Evolutionary conservation across 2,329 filamentous ascomycete species (phyloP), one percentile per base, ranked within the genome.

Genomic region (Polytolypa hystricis): DNA sequence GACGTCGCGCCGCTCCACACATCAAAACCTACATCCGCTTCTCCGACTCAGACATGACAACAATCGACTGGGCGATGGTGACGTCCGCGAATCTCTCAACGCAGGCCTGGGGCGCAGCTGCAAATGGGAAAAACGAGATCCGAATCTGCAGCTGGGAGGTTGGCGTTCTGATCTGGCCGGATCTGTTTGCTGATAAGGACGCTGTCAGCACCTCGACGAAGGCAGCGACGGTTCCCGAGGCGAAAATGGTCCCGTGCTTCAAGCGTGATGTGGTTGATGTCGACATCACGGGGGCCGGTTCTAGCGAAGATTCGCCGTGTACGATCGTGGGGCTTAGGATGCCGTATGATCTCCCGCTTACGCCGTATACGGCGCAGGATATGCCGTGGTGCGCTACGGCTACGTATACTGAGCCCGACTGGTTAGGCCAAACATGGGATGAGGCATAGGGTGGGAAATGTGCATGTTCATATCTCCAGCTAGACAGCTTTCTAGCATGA

Each of bases 71-170:
- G 87, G 84, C 83, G 2, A 67, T 94, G 44, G 56, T 93, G 2
- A 93, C 84, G 0, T 91, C 83, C n/a, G 85, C 86, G n/a, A 94
- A 93, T 47, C 57, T 94, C 2, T 91, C 83, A 2, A 89, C 79
- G 42, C 85, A 93, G 58, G 86, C 86, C 0, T 94, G 86, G 87
- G 86, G 86, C 1, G 77, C 81, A 25, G 66, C 71, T 2, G 56
- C 55, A 1, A 74, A 71, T 42, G 56, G 64, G 3, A 63, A 67
- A 0, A 74, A 73, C 1, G 72, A 83, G 48, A 63, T 85, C 19
- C 71, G 79, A 23, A 74, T 93, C 18, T 77, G 80, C 40, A 91
- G 83, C 19, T 94, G 80, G 65, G 86, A 94, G 55, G 72, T 84
- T 20, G 86, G 86, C 0, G 83, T 94, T 1, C 54, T 93, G 31